phyloP scores from a whole-genome alignment of 768 basidiomycete species.

The Tylopilus plumbeoviolaceoides region DNA sequence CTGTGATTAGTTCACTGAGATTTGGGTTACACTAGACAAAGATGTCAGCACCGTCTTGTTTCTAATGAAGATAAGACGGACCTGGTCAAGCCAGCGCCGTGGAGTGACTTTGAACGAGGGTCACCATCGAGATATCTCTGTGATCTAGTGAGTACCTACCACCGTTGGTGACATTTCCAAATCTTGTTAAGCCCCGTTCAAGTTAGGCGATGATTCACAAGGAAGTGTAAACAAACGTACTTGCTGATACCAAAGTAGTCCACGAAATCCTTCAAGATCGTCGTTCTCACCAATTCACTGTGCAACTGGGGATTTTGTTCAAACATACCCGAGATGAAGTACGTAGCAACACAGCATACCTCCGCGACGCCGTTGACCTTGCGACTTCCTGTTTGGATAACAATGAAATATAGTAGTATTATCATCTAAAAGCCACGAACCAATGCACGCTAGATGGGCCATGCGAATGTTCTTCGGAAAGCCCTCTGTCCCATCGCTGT shows the following conservation, averaged over 20 bases:
- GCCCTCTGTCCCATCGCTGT: constrained; percentile 52
- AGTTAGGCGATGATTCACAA: constrained; percentile 11
- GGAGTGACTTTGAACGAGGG: constrained; percentile 60
- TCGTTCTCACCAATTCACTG: constrained; percentile 80
- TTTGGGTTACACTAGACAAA: constrained; percentile 76
- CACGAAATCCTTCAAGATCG: constrained; percentile 88
- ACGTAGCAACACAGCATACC: constrained; percentile 36
- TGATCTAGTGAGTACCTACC: constrained; percentile 41
- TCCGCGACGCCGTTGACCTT: constrained; percentile 97
- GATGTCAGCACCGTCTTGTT: not conserved
- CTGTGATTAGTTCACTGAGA: constrained; percentile 79
- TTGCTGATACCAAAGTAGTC: constrained; percentile 88
- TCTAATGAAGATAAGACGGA: constrained; percentile 14
- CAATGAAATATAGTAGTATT: not conserved
- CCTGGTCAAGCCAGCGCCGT: constrained; percentile 88
- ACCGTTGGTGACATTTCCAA: constrained; percentile 91
- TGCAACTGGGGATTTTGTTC: constrained; percentile 53
- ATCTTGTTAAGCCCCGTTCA: constrained; percentile 36
- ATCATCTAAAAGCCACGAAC: constrained; percentile 21
- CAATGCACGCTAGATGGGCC: constrained; percentile 90
- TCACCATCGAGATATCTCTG: not conserved
- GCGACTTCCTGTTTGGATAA: constrained; percentile 49
- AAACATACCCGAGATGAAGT: not conserved
- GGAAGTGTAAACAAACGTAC: constrained; percentile 24
- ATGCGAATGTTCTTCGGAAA: constrained; percentile 82